Percentiles rank a stretch among this genome's conserved stretches.
phyloP scores from a whole-genome alignment of 1,284 basidiomycete species.

The Puccinia coronata region DNA sequence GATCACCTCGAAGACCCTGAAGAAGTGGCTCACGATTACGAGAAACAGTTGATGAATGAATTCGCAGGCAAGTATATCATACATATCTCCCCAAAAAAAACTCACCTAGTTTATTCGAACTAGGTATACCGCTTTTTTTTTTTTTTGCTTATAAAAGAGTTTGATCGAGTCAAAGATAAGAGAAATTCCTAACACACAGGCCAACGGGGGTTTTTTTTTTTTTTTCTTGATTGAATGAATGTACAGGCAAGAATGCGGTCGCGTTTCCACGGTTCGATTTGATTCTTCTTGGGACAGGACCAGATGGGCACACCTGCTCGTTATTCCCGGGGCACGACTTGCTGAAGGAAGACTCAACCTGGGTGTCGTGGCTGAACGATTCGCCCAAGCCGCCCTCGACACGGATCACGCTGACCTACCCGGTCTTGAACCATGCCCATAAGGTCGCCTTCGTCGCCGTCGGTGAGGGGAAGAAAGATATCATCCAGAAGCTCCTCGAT shows the following conservation, averaged over 20 bases:
- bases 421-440: constrained; percentile 86
- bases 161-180: background rate
- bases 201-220: too few species aligned
- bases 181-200: background rate
- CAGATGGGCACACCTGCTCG: constrained; percentile 93
- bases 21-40: constrained; percentile 60
- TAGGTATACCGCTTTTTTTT: background rate
- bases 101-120: constrained; percentile 11
- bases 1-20: constrained; percentile 65
- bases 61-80: constrained; percentile 56
- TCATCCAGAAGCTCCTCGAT: constrained; percentile 62
- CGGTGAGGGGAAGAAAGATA: constrained; percentile 80
- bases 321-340: constrained; percentile 91
- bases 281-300: constrained; percentile 87
- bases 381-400: constrained; percentile 89
- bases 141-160: background rate
- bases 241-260: constrained; percentile 79
- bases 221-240: background rate
- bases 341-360: constrained; percentile 79
- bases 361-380: constrained; percentile 91
- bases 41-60: constrained; percentile 63
- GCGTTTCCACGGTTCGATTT: constrained; percentile 94
- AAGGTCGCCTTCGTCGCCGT: constrained; percentile 79
- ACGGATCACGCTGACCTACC: constrained; percentile 85
- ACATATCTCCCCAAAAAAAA: background rate